Conservation (phyloP, 495 filamentous ascomycete species). For the Bryoglossum gracile region DNA sequence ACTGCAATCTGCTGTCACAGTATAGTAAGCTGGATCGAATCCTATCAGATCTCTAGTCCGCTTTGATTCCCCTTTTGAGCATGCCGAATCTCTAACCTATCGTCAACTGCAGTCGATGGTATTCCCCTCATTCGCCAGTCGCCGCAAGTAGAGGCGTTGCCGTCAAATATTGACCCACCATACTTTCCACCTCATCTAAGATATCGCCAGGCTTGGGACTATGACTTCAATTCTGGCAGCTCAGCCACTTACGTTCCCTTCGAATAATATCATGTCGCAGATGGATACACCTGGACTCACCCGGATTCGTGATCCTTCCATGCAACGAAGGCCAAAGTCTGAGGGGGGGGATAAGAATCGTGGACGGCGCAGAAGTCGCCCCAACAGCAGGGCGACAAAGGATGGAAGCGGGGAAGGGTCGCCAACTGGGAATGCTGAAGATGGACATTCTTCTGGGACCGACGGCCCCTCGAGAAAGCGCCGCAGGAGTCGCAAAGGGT, state of each 20-base stretch:
- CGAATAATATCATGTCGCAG: conserved; percentile 23
- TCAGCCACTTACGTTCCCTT: conserved; percentile 19
- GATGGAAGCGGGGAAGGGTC: conserved; percentile 19
- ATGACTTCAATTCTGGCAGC: conserved; percentile 25
- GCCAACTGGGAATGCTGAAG: conserved; percentile 24
- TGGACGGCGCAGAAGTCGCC: conserved; percentile 40
- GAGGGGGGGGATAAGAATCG: conserved; percentile 37
- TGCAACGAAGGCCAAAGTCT: conserved; percentile 28
- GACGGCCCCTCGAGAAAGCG: conserved; percentile 55
- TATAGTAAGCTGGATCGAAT: conserved; percentile 1
- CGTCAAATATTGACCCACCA: neutral
- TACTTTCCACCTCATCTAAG: neutral
- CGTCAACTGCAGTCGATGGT: conserved; percentile 11
- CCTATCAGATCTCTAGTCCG: too few relatives aligned
- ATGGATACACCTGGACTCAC: conserved; percentile 17
- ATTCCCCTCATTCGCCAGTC: conserved; percentile 3
- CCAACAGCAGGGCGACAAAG: conserved; percentile 35
- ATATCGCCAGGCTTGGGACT: conserved; percentile 5
- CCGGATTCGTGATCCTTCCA: conserved; percentile 16
- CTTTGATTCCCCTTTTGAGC: neutral
- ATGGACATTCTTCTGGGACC: conserved; percentile 42
- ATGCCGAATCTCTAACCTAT: neutral
- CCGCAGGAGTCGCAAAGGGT: conserved; percentile 75
- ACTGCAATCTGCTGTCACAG: too few relatives aligned
- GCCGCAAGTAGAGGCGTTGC: conserved; percentile 9